Conservation (phyloP, 1,284 basidiomycete species). For the Filobasidium uniguttulatum region DNA sequence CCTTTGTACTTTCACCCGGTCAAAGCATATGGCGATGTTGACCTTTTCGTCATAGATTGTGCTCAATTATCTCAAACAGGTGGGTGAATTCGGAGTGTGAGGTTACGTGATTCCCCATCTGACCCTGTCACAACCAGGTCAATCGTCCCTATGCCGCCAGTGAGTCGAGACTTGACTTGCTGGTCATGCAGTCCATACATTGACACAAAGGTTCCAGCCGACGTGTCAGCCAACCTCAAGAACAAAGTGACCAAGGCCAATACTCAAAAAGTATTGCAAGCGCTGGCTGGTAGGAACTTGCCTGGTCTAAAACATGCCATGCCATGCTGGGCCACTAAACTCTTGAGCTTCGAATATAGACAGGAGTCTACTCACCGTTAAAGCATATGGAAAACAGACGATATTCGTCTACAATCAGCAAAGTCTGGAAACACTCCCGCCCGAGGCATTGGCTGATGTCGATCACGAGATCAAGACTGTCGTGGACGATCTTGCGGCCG, state of each 20-base stretch:
- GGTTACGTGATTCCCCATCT: not conserved
- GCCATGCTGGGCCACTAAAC: not conserved
- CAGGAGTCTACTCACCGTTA: constrained; percentile 27
- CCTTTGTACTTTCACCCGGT: not conserved
- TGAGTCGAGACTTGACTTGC: constrained; percentile 15
- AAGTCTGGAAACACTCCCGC: constrained; percentile 17
- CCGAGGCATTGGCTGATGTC: constrained; percentile 20
- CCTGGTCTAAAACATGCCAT: not conserved
- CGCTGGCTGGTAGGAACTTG: constrained; percentile 51
- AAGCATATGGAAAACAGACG: constrained; percentile 56
- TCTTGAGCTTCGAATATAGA: constrained; percentile 22
- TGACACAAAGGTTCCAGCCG: constrained; percentile 44
- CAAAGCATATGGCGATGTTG: not conserved
- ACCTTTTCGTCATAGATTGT: constrained; percentile 22
- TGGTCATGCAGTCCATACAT: too few relatives aligned
- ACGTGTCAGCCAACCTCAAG: constrained; percentile 74
- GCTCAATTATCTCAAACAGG: constrained; percentile 30
- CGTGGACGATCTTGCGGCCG: constrained; percentile 50
- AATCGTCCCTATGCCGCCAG: constrained; percentile 31
- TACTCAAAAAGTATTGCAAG: constrained; percentile 63
- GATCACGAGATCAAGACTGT: constrained; percentile 43
- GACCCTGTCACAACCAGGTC: constrained; percentile 16
- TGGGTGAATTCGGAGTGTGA: constrained; percentile 12
- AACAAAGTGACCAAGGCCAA: constrained; percentile 65
- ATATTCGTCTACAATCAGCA: constrained; percentile 38